Conservation (phyloP, 768 basidiomycete genomes). For the Lactifluus pinguis region DNA sequence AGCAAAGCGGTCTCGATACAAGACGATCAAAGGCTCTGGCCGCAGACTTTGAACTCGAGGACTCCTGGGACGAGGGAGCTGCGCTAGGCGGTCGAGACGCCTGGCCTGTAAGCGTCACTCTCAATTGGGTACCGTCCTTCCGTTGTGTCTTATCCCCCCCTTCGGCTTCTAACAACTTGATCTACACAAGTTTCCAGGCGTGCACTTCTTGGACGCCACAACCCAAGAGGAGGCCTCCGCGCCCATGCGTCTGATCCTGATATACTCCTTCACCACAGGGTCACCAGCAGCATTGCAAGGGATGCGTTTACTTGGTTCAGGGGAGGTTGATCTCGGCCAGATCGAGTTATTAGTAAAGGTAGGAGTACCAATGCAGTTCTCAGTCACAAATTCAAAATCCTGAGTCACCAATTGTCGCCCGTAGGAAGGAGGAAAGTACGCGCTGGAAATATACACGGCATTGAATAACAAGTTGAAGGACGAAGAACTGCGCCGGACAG, state of each 20-base stretch:
- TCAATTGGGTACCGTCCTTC: slow-evolving; percentile 55
- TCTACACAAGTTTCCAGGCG: slow-evolving; percentile 39
- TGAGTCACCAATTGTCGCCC: background rate
- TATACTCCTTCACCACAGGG: slow-evolving; percentile 49
- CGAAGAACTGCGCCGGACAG: slow-evolving; percentile 49
- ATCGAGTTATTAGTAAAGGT: slow-evolving; percentile 52
- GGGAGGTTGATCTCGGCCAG: slow-evolving; percentile 42
- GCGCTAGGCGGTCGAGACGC: slow-evolving; percentile 46
- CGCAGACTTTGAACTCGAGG: slow-evolving; percentile 78
- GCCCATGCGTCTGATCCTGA: slow-evolving; percentile 48
- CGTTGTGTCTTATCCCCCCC: background rate
- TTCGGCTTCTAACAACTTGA: background rate
- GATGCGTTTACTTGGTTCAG: slow-evolving; percentile 54
- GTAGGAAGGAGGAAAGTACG: slow-evolving; percentile 64
- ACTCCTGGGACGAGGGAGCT: slow-evolving; percentile 84
- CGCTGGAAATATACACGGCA: slow-evolving; percentile 43
- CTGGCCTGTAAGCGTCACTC: slow-evolving; percentile 72
- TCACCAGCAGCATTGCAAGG: slow-evolving; percentile 42
- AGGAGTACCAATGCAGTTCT: slow-evolving; percentile 11
- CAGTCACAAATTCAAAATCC: background rate
- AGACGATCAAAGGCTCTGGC: slow-evolving; percentile 37
- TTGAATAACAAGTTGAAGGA: slow-evolving; percentile 58
- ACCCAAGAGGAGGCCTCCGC: slow-evolving; percentile 61
- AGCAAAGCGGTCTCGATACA: slow-evolving; percentile 49
- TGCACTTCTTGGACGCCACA: slow-evolving; percentile 69